Evolutionary conservation across 176 grass and related monocot species (phyloP).

Genomic region (Bonia amplexicaulis): DNA sequence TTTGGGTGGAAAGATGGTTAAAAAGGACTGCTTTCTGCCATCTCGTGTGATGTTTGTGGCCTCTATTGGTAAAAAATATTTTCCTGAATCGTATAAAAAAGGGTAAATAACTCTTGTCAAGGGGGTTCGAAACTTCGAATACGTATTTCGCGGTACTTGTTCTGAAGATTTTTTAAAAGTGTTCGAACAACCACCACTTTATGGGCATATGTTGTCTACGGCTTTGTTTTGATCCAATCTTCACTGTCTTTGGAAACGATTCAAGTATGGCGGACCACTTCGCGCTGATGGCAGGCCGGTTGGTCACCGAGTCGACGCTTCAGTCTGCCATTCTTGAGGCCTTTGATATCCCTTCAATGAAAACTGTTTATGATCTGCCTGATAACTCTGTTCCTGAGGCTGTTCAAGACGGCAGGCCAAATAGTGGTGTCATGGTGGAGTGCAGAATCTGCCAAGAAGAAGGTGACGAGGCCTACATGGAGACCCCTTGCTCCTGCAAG

Average conservation of each 20-base stretch:
- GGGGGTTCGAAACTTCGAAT: not conserved
- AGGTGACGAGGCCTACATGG: slow-evolving; percentile 60
- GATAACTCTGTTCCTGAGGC: slow-evolving; percentile 17
- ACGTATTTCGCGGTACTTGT: not conserved
- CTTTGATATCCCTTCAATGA: not conserved
- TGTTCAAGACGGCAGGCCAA: not conserved
- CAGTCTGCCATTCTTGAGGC: slow-evolving; percentile 36
- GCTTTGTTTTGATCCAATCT: not conserved
- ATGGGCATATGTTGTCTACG: not conserved
- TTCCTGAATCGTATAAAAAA: not conserved
- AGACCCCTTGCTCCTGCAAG: slow-evolving; percentile 70
- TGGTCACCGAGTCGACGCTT: slow-evolving; percentile 76
- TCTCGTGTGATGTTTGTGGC: slow-evolving; percentile 5
- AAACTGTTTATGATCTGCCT: not conserved
- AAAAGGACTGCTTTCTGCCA: not conserved
- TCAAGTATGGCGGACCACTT: slow-evolving; percentile 77
- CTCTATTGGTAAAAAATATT: not conserved
- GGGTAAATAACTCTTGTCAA: not conserved
- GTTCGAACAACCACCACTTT: not conserved
- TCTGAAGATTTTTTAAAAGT: not conserved
- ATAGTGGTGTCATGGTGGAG: slow-evolving; percentile 42
- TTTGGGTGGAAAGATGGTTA: not conserved
- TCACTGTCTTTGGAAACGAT: not conserved
- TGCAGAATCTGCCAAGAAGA: slow-evolving; percentile 92
- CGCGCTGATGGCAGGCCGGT: slow-evolving; percentile 51